Percentiles rank a stretch among this genome's conserved stretches.
Evolutionary conservation across 352 stramenopile species (phyloP).

Genomic region (Globisporangium takayamanum): DNA sequence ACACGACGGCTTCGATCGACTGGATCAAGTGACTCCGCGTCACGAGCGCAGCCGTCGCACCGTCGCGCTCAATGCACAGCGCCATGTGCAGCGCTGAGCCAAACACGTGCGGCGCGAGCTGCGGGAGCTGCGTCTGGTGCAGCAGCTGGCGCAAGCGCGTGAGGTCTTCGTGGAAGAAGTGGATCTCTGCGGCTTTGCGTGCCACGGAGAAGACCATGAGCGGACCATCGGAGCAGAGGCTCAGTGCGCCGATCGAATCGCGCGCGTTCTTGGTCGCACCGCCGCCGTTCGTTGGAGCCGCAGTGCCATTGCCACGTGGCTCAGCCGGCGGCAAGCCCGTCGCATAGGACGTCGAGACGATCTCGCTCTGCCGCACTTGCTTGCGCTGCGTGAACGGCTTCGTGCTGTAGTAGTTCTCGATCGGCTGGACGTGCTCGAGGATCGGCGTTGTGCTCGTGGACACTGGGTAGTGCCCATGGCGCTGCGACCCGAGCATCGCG

Average conservation of each 20-base stretch:
- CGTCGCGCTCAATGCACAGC: conserved; percentile 10
- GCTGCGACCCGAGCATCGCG: conserved; percentile 52
- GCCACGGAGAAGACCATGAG: conserved; percentile 81
- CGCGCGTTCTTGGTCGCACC: conserved; percentile 10
- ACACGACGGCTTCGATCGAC: conserved; percentile 39
- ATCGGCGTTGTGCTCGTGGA: conserved; percentile 21
- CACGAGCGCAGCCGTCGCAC: conserved; percentile 28
- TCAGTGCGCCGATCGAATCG: conserved; percentile 39
- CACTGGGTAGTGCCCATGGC: conserved; percentile 25
- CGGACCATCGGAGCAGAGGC: conserved; percentile 57
- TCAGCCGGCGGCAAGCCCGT: conserved; percentile 22
- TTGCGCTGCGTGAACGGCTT: conserved; percentile 56
- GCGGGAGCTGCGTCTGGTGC: conserved; percentile 56
- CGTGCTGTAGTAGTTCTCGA: conserved; percentile 34
- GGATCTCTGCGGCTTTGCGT: conserved; percentile 57
- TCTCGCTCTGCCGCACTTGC: conserved; percentile 78
- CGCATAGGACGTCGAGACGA: conserved; percentile 63
- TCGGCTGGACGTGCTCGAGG: conserved; percentile 54
- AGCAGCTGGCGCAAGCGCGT: conserved; percentile 55
- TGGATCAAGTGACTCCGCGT: conserved; percentile 40
- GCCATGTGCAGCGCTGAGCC: conserved; percentile 29
- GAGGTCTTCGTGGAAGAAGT: conserved; percentile 83
- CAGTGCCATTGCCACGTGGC: neutral
- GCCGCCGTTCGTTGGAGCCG: conserved; percentile 10
- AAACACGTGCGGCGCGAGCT: conserved; percentile 31